These are phyloP conservation scores for Botrytis pseudocinerea DNA, from an alignment of 2,329 filamentous ascomycete genomes.

Conservation along the genomic window DNA sequence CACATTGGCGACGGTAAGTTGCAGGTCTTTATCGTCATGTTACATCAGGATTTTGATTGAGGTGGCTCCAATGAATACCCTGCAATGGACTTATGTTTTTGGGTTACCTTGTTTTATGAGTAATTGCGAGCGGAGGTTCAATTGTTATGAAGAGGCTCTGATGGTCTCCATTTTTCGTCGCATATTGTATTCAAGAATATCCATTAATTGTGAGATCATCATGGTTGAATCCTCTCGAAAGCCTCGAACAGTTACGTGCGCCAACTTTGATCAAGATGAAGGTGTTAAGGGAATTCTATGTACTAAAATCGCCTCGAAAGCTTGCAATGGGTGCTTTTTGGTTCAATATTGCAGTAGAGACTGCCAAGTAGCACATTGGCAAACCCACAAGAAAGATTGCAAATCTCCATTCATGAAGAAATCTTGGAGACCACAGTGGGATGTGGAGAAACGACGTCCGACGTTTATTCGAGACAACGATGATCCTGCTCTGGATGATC, in stretches of 20 bases:
- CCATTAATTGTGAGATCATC: not conserved
- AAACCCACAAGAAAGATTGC: constrained; percentile 13
- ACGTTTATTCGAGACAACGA: constrained; percentile 31
- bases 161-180: not conserved
- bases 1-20: not conserved
- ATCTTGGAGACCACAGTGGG: constrained; percentile 14
- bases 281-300: not conserved
- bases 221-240: not conserved
- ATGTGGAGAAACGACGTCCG: constrained; percentile 5
- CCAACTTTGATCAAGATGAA: not conserved
- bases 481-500: not conserved
- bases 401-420: constrained; percentile 15
- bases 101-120: not conserved
- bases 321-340: constrained; percentile 17
- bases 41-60: not conserved
- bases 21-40: not conserved
- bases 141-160: too few species aligned
- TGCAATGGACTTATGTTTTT: not conserved
- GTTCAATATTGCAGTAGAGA: constrained; percentile 41
- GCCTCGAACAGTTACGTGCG: not conserved
- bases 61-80: constrained; percentile 15
- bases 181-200: not conserved
- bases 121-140: not conserved
- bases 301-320: not conserved
- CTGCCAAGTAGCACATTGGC: constrained; percentile 24